Conservation (phyloP, 495 filamentous ascomycete genomes). For the Penicillium salamii region DNA sequence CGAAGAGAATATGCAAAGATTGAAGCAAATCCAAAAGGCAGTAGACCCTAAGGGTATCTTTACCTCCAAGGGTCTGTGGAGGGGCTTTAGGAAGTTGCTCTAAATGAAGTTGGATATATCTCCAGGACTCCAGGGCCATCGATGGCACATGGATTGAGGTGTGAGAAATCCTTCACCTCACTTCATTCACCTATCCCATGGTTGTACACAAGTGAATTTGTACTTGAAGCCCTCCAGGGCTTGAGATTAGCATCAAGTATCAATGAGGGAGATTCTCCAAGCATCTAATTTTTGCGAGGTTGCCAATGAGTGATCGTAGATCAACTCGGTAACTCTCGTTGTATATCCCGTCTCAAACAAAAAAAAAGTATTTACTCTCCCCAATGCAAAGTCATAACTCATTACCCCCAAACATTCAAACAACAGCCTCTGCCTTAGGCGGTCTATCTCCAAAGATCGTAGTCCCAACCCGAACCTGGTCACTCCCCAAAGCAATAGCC, state of each 20-base stretch:
- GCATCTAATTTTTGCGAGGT: too few relatives aligned
- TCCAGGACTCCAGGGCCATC: too few relatives aligned
- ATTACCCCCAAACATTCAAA: conserved; percentile 16
- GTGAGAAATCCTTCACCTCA: too few relatives aligned
- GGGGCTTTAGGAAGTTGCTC: conserved; percentile 1
- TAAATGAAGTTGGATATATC: too few relatives aligned
- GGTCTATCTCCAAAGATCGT: conserved; percentile 87
- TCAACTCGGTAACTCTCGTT: too few relatives aligned
- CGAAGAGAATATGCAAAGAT: conserved; percentile 9
- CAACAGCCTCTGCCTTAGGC: conserved; percentile 62
- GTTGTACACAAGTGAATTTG: too few relatives aligned
- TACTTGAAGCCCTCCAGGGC: too few relatives aligned
- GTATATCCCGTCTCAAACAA: neutral
- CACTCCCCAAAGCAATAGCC: conserved; percentile 77
- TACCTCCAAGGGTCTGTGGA: conserved; percentile 15
- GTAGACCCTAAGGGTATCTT: conserved; percentile 15
- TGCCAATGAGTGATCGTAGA: too few relatives aligned
- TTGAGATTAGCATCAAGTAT: too few relatives aligned
- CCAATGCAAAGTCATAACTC: neutral
- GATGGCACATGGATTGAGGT: too few relatives aligned
- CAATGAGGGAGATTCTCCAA: too few relatives aligned
- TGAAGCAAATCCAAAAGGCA: conserved; percentile 10
- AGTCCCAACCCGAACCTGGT: conserved; percentile 92
- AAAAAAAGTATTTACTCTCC: neutral
- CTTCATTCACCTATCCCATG: too few relatives aligned